A percentile compares a stretch with the other conserved stretches of the same genome.
Conservation (phyloP, 2,329 filamentous ascomycete genomes). For the Alternaria arborescens region DNA sequence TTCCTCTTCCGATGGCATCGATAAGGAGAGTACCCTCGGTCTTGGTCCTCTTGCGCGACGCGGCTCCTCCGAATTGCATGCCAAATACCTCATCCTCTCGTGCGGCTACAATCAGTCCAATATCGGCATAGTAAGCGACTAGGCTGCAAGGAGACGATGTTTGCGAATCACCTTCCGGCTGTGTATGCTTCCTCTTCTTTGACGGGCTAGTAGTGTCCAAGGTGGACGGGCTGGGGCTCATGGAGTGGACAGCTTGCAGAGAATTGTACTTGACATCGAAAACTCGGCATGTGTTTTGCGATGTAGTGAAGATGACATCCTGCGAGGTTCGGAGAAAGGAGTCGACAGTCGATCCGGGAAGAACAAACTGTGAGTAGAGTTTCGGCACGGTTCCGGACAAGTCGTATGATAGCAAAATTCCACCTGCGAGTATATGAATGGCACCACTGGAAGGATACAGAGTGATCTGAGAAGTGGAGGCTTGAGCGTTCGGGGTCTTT, state of each 20-base stretch:
- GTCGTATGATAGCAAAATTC: constrained; percentile 68
- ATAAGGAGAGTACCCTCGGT: constrained; percentile 67
- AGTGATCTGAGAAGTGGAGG: constrained; percentile 54
- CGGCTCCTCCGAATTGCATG: constrained; percentile 61
- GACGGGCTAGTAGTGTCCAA: constrained; percentile 43
- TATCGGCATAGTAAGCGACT: constrained; percentile 67
- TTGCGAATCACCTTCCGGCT: constrained; percentile 54
- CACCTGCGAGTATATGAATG: constrained; percentile 67
- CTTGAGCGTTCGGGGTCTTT: constrained; percentile 12
- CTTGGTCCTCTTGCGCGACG: constrained; percentile 49
- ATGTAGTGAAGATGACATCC: constrained; percentile 71
- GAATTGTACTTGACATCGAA: constrained; percentile 75
- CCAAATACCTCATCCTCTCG: constrained; percentile 71
- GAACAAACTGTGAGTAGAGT: constrained; percentile 60
- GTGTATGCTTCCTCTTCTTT: constrained; percentile 47
- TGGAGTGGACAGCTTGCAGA: constrained; percentile 53
- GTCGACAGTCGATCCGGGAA: constrained; percentile 61
- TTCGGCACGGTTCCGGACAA: constrained; percentile 70
- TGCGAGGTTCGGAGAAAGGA: constrained; percentile 74
- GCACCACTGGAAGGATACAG: constrained; percentile 71
- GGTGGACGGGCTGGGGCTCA: constrained; percentile 31
- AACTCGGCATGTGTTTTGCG: constrained; percentile 59
- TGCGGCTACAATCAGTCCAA: constrained; percentile 72
- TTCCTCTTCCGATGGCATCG: constrained; percentile 76
- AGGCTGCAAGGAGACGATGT: constrained; percentile 45